Conservation (phyloP, 768 basidiomycete genomes). For the Russula virescens region DNA sequence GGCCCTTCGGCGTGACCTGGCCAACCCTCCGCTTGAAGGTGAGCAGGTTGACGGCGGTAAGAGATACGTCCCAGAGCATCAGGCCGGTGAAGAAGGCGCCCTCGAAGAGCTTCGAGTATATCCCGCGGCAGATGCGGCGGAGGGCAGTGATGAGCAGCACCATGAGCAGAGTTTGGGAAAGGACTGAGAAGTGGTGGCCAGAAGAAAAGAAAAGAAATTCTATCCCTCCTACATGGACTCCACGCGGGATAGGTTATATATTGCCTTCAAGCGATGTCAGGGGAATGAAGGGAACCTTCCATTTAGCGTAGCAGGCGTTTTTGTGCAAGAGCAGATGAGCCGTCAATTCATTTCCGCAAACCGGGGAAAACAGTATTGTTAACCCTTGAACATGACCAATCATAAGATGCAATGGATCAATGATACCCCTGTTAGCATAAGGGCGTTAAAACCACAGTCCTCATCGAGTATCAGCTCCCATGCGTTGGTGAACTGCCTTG, state of each 20-base stretch:
- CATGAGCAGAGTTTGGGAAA: background rate
- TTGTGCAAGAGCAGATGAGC: too few species aligned
- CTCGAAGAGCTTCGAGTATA: background rate
- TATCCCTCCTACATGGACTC: too few species aligned
- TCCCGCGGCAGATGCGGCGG: conserved; percentile 19
- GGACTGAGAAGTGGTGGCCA: background rate
- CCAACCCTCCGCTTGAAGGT: conserved; percentile 46
- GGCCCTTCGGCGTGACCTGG: conserved; percentile 48
- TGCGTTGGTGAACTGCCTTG: too few species aligned
- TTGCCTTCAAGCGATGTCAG: background rate
- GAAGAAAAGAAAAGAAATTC: background rate
- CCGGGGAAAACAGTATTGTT: too few species aligned
- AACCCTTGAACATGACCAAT: too few species aligned
- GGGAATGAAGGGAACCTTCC: conserved; percentile 7
- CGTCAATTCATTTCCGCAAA: too few species aligned
- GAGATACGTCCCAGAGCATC: conserved; percentile 46
- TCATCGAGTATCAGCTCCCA: too few species aligned
- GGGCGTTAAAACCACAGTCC: too few species aligned
- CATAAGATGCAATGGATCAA: too few species aligned
- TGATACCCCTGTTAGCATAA: too few species aligned
- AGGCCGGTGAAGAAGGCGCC: conserved; percentile 26
- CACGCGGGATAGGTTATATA: background rate
- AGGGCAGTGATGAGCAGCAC: conserved; percentile 15
- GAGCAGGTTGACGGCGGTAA: conserved; percentile 49
- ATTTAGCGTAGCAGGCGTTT: background rate